Evolutionary conservation across 192 early-diverging fungal species (phyloP).

Genomic region (Coemansia umbellata): DNA sequence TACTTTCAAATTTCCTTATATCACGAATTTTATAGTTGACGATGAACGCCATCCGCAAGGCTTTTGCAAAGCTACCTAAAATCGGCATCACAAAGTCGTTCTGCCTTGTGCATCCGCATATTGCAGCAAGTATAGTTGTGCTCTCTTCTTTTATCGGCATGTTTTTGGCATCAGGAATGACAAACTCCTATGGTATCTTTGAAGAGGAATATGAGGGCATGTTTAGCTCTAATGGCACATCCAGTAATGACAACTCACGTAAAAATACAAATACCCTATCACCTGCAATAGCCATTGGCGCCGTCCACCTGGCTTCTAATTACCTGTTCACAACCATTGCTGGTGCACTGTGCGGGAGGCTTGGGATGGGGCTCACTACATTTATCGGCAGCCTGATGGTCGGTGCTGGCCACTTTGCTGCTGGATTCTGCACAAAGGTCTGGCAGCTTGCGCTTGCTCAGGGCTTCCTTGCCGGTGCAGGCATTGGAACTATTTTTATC

Average conservation of each 20-base stretch:
- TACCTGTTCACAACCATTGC: slow-evolving; percentile 49
- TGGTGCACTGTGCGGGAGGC: slow-evolving; percentile 37
- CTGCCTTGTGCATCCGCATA: slow-evolving; percentile 30
- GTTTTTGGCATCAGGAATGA: slow-evolving; percentile 41
- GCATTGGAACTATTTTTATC: slow-evolving; percentile 48
- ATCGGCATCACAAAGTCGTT: slow-evolving; percentile 34
- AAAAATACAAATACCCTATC: slow-evolving; percentile 11
- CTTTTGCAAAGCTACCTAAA: slow-evolving; percentile 26
- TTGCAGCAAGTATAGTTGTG: slow-evolving; percentile 32
- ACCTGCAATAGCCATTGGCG: slow-evolving; percentile 41
- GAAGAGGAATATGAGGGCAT: slow-evolving; percentile 48
- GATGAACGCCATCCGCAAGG: slow-evolving; percentile 4
- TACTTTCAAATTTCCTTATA: too few relatives aligned
- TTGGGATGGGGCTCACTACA: slow-evolving; percentile 49
- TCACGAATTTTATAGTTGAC: too few relatives aligned
- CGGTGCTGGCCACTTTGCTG: slow-evolving; percentile 27
- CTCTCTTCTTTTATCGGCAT: slow-evolving; percentile 40
- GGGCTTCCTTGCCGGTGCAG: slow-evolving; percentile 38
- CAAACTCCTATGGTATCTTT: slow-evolving; percentile 50
- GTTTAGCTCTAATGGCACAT: slow-evolving; percentile 25
- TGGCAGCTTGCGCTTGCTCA: slow-evolving; percentile 49
- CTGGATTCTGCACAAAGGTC: slow-evolving; percentile 48
- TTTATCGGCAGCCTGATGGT: slow-evolving; percentile 39
- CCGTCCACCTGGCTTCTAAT: slow-evolving; percentile 39
- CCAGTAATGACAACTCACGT: not conserved